A percentile compares a stretch with the other conserved stretches of the same genome.
Evolutionary conservation across 257 asterid species (phyloP).

Genomic region (Lycium barbarum): DNA sequence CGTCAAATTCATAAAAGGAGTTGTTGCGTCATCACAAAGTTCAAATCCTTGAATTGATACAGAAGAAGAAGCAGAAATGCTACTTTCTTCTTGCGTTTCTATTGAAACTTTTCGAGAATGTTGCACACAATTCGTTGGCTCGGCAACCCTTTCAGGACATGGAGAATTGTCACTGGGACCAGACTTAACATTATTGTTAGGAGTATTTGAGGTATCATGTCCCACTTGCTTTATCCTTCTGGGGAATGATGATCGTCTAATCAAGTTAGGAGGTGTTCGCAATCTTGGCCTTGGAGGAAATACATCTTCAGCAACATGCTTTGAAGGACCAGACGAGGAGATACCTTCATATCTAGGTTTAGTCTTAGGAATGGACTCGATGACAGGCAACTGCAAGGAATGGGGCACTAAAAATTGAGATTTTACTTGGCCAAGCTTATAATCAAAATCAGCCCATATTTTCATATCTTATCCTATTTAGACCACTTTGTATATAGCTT

Average conservation of each 20-base stretch:
- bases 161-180: constrained; percentile 20
- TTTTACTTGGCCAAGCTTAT: too few relatives aligned
- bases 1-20: constrained; percentile 50
- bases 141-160: constrained; percentile 43
- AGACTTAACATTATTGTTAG: constrained; percentile 43
- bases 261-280: constrained; percentile 66
- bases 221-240: constrained; percentile 55
- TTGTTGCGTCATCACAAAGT: constrained; percentile 55
- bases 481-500: too few relatives aligned
- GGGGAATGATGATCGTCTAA: constrained; percentile 64
- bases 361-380: constrained; percentile 73
- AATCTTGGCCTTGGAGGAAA: constrained; percentile 52
- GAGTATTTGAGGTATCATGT: constrained; percentile 46
- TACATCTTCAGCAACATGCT: constrained; percentile 64
- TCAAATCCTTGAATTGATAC: constrained; percentile 81
- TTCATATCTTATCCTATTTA: too few relatives aligned
- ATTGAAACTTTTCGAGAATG: constrained; percentile 48
- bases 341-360: constrained; percentile 70
- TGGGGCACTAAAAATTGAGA: neutral
- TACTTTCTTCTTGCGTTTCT: constrained; percentile 62
- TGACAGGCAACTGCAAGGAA: constrained; percentile 58
- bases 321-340: constrained; percentile 57
- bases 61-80: constrained; percentile 80
- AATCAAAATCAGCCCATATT: too few relatives aligned
- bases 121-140: constrained; percentile 48